Evolutionary conservation across 2,329 filamentous ascomycete genomes (phyloP), one percentile per base, ranked within the genome.

Genomic region (Nemania diffusa): DNA sequence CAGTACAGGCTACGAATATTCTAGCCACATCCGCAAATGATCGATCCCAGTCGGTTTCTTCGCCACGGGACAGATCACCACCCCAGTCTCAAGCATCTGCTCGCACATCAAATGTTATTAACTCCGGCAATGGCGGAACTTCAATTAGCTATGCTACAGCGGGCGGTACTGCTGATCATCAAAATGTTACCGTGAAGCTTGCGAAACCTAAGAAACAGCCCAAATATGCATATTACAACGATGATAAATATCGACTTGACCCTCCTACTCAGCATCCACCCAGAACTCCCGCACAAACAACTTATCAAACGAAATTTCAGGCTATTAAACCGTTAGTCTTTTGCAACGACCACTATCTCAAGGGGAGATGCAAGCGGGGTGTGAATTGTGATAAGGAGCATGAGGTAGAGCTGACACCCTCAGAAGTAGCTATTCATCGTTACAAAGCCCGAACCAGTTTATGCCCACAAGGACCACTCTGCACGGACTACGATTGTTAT

Each of bases 61-160:
- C 64, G n/a, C 57, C 62, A 32, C 44, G 44, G 17, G 62, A 62
- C 27, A 67, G 37, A 22, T 42, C 62, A 32, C 34, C 51, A 6
- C 46, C 58, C 15, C 66, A 59, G 24, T n/a, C 60, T 53, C 66
- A 57, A 66, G 37, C 51, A 13, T 34, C 64, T 34, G 34, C 51
- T 48, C 74, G 75, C n/a, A 63, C 71, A 7, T 59, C 75, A 40
- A 77, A 71, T 64, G 69, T 78, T 29, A 68, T 78, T 57, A 77
- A 69, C 56, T 78, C 77, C 13, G 76, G 76, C 24, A 78, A 78
- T 68, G 77, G 77, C n/a, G 77, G 77, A 17, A 75, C 70, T 2
- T 78, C 77, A 3, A 77, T 78, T 64, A 78, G 75, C 60, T 78
- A 78, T 69, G 76, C 77, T 8, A 78, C 73, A 17, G 77, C 76